Evolutionary conservation across 305 asterid species (phyloP).

Genomic region (Plantago rigida): DNA sequence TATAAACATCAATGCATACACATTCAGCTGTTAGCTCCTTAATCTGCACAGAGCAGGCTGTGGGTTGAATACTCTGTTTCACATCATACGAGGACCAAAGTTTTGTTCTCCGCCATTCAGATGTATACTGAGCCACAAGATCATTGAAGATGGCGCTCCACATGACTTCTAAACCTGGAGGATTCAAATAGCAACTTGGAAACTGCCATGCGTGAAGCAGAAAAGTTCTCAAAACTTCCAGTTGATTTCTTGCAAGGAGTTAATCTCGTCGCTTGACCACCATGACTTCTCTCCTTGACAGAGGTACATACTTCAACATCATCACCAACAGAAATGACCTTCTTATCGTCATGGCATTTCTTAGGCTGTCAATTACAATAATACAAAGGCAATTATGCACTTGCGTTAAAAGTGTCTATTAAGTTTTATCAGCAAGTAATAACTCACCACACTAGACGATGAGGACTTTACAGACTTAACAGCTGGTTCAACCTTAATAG

Average conservation of each 20-base stretch:
- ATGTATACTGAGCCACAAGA: conserved; percentile 53
- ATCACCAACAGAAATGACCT: conserved; percentile 25
- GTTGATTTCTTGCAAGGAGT: conserved; percentile 46
- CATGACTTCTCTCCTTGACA: conserved; percentile 27
- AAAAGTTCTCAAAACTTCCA: conserved; percentile 69
- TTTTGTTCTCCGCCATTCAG: conserved; percentile 70
- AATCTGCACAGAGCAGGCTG: conserved; percentile 26
- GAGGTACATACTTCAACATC: conserved; percentile 32
- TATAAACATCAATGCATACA: conserved; percentile 37
- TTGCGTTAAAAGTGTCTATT: conserved; percentile 6
- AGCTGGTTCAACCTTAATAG: conserved; percentile 33
- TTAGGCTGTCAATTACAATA: conserved; percentile 45
- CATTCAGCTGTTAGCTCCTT: conserved; percentile 36
- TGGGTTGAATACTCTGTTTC: conserved; percentile 28
- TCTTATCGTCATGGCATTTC: conserved; percentile 32
- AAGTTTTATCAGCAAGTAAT: conserved; percentile 14
- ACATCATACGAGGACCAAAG: conserved; percentile 45
- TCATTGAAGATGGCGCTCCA: conserved; percentile 78
- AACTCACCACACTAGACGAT: conserved; percentile 32
- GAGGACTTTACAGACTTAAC: conserved; percentile 30
- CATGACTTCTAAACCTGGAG: conserved; percentile 62
- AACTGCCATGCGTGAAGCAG: conserved; percentile 41
- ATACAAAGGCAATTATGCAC: conserved; percentile 15
- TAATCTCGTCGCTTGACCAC: conserved; percentile 34
- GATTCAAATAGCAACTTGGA: conserved; percentile 49